A percentile compares a stretch with the other conserved stretches of the same genome.
These are phyloP conservation scores for Wallacemonas sp. DNA, from an alignment of 208 protist genomes.

Conservation along the genomic window DNA sequence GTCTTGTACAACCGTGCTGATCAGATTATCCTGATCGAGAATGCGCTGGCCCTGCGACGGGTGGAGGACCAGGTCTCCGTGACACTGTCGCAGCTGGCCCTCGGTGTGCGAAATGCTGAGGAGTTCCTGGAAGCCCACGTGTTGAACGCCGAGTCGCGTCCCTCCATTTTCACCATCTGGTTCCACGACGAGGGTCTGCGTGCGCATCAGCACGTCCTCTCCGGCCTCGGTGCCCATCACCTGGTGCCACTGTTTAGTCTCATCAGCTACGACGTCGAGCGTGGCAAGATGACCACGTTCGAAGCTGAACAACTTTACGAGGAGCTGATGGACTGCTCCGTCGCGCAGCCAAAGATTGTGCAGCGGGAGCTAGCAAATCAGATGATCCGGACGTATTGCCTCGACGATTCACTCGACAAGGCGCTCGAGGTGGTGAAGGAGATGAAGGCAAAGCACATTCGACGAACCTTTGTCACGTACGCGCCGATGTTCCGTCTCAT, in stretches of 20 bases:
- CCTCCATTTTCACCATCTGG: constrained; percentile 85
- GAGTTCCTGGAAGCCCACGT: constrained; percentile 85
- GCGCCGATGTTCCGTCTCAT: constrained; percentile 87
- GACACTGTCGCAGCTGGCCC: constrained; percentile 78
- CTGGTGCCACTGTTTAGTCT: constrained; percentile 89
- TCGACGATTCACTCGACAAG: constrained; percentile 74
- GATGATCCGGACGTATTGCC: constrained; percentile 84
- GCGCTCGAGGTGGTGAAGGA: constrained; percentile 73
- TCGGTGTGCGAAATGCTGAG: constrained; percentile 85
- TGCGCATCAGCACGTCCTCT: constrained; percentile 75
- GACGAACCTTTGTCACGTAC: constrained; percentile 90
- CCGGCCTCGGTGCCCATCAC: constrained; percentile 75
- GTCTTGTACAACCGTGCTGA: constrained; percentile 86
- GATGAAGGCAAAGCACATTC: constrained; percentile 74
- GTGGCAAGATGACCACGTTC: constrained; percentile 72
- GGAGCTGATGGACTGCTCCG: constrained; percentile 88
- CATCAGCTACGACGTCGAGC: constrained; percentile 85
- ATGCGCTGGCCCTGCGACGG: constrained; percentile 79
- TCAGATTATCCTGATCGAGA: constrained; percentile 82
- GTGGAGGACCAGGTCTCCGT: constrained; percentile 83
- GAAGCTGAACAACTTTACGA: constrained; percentile 83
- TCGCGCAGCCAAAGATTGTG: constrained; percentile 83
- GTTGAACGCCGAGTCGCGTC: constrained; percentile 65
- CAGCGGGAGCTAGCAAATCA: constrained; percentile 89
- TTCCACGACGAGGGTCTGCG: constrained; percentile 84